These are phyloP conservation scores for Vachellia pachyceras DNA, from an alignment of 306 rosid genomes.

Conservation along the genomic window DNA sequence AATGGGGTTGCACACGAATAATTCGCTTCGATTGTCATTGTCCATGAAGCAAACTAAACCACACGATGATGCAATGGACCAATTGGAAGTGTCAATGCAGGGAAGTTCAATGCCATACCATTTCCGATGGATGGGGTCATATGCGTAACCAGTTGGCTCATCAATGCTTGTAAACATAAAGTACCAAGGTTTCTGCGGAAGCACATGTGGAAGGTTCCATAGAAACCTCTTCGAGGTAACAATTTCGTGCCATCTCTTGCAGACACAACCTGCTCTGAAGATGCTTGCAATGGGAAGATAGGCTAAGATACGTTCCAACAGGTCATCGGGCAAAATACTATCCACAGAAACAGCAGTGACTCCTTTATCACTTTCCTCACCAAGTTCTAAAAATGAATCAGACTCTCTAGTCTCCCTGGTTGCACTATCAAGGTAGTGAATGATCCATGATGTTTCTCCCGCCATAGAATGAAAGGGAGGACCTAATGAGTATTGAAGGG, in stretches of 20 bases:
- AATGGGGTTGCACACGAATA: conserved; percentile 83
- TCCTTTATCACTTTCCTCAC: conserved; percentile 69
- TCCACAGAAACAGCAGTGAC: conserved; percentile 60
- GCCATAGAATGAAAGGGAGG: conserved; percentile 58
- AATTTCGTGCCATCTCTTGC: conserved; percentile 86
- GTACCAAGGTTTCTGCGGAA: conserved; percentile 91
- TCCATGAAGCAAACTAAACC: conserved; percentile 95
- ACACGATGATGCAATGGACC: conserved; percentile 69
- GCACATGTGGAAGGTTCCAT: conserved; percentile 62
- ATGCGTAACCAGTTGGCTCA: conserved; percentile 77
- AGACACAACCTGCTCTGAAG: conserved; percentile 78
- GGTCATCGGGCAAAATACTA: conserved; percentile 74
- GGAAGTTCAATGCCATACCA: conserved; percentile 91
- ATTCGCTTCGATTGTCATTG: conserved; percentile 64
- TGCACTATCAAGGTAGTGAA: conserved; percentile 54
- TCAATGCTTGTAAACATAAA: conserved; percentile 86
- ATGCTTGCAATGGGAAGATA: conserved; percentile 88
- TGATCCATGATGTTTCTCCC: conserved; percentile 83
- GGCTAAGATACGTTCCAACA: conserved; percentile 85
- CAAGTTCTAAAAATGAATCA: conserved; percentile 60
- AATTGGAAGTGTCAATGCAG: conserved; percentile 62
- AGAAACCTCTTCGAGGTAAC: conserved; percentile 71
- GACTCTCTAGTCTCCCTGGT: conserved; percentile 51
- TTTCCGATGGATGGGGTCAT: conserved; percentile 79
- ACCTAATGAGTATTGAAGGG: conserved; percentile 38